Conservation (phyloP, 257 asterid species). For the Nicotiana attenuata region DNA sequence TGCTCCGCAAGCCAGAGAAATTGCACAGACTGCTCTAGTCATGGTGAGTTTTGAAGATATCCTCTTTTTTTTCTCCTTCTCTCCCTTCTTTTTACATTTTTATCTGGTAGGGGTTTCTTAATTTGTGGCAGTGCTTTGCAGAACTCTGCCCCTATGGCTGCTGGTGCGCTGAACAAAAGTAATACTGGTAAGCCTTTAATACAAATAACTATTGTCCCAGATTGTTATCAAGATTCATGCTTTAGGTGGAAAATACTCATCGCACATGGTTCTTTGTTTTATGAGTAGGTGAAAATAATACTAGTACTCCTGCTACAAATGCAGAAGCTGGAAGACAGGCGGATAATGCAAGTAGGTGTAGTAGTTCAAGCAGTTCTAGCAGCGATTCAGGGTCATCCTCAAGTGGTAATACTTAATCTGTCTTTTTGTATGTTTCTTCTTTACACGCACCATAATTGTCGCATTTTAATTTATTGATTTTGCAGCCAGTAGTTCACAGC, state of each 20-base stretch:
- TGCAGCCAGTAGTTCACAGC: not conserved
- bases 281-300: constrained; percentile 2
- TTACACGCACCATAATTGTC: not conserved
- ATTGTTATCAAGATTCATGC: not conserved
- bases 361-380: constrained; percentile 27
- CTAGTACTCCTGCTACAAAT: not conserved
- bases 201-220: not conserved
- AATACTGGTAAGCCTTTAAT: constrained; percentile 13
- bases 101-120: constrained; percentile 5
- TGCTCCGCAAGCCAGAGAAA: constrained; percentile 5
- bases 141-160: constrained; percentile 12
- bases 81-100: not conserved
- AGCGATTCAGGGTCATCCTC: constrained; percentile 25
- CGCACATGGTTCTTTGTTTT: not conserved
- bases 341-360: constrained; percentile 20
- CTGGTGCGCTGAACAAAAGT: constrained; percentile 1
- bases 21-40: constrained; percentile 5
- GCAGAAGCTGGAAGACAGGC: not conserved
- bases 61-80: no score
- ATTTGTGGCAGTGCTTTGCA: not conserved
- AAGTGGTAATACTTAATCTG: constrained; percentile 16
- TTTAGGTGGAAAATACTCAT: not conserved
- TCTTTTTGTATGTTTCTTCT: constrained; percentile 2
- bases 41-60: constrained; percentile 12
- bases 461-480: not conserved